Base-by-base conservation (phyloP, 2,329 filamentous ascomycete species). In the Phialophora chinensis region DNA sequence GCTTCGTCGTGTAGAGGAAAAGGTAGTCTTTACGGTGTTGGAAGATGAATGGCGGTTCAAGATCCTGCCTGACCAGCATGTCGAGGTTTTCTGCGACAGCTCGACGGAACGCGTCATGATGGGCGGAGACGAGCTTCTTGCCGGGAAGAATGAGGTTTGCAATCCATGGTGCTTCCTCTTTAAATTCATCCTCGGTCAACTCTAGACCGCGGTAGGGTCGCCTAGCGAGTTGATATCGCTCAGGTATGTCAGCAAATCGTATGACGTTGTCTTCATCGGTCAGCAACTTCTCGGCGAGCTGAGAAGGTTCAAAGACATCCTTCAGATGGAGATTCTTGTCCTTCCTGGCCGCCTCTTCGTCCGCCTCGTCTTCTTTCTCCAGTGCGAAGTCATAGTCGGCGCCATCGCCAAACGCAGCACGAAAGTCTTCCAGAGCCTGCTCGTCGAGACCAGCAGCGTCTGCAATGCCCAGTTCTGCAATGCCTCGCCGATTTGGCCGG, bases 21-120 rank as follows among this genome's bases (percentile, higher is more conserved):
- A 99, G 86, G 75, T 98, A 99, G 77, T 99, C 95, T 79, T 97
- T 97, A 68, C 95, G 92, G 75, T 99, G 95, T 77, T 97, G 94
- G 78, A 97, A 97, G 72, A 99, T 95, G 77, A 97, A 99, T 0
- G 95, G 94, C 1, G 97, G 93, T 78, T 99, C 95, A 73, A 94
- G 92, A 72, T 96, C 92, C 71, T 98, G 93, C 3, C 94, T 88
- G 59, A 97, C 92, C 79, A 99, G 92, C 76, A 98, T 97, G 74
- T 97, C 92, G 47, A 99, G 85, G 11, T 98, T 93, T 78, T 97
- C 96, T 72, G 89, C 89, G 62, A 99, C 90, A 4, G 94, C 91
- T 73, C 91, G 91, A 74, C 91, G 89, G 78, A 99, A 98, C 0
- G 93, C 92, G 38, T 87, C 86, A 61, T 91, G 88, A 60, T 97